These are phyloP conservation scores for Paraphoma chrysanthemicola DNA, from an alignment of 2,329 filamentous ascomycete species.

Conservation along the genomic window DNA sequence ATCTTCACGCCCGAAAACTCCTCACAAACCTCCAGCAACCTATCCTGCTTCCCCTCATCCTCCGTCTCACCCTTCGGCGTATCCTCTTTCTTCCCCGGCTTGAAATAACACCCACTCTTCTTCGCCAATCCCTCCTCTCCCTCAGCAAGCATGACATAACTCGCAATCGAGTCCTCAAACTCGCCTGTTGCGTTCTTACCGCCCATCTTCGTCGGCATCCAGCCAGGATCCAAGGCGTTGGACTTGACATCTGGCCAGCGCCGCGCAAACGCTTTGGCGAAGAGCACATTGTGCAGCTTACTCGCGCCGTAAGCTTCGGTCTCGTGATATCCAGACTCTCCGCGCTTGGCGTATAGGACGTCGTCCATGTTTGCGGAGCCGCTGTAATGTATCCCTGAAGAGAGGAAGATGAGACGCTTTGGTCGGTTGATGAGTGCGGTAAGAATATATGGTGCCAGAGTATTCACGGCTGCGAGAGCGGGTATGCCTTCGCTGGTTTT, in stretches of 20 bases:
- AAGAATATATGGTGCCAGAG: constrained; percentile 64
- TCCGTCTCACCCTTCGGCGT: constrained; percentile 34
- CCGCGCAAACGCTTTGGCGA: constrained; percentile 62
- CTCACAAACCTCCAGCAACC: constrained; percentile 50
- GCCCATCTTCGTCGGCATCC: constrained; percentile 64
- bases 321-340: constrained; percentile 42
- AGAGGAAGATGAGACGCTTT: constrained; percentile 60
- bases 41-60: constrained; percentile 54
- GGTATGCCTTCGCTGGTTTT: constrained; percentile 58
- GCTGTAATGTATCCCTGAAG: constrained; percentile 58
- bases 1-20: constrained; percentile 36
- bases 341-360: constrained; percentile 48
- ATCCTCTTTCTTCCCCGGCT: constrained; percentile 35
- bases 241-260: constrained; percentile 54
- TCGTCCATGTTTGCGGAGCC: constrained; percentile 55
- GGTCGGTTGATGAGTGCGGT: constrained; percentile 59
- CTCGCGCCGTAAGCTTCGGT: constrained; percentile 59
- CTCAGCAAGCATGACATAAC: constrained; percentile 58
- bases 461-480: constrained; percentile 63
- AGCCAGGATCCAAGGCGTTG: constrained; percentile 60
- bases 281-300: constrained; percentile 64
- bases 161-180: constrained; percentile 56
- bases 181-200: constrained; percentile 56
- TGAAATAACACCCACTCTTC: constrained; percentile 51
- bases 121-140: constrained; percentile 41